A percentile compares a stretch with the other conserved stretches of the same genome.
These are phyloP conservation scores for Phoma sp. DNA, from an alignment of 2,329 filamentous ascomycete species.

Conservation along the genomic window DNA sequence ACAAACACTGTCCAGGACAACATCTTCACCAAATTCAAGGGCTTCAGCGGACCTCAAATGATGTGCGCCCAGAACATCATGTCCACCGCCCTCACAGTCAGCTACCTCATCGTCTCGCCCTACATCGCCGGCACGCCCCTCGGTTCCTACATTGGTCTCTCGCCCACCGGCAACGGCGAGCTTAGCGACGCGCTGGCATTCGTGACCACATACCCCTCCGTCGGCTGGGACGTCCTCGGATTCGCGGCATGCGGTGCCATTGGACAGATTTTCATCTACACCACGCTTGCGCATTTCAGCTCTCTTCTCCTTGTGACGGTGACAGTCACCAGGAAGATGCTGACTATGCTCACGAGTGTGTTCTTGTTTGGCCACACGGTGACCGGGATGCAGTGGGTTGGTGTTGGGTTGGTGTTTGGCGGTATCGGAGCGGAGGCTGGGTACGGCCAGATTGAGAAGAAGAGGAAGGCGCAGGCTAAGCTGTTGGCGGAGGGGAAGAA, in stretches of 20 bases:
- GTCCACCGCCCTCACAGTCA: conserved; percentile 76
- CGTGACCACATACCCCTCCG: conserved; percentile 77
- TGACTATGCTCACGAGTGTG: conserved; percentile 97
- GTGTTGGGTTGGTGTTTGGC: conserved; percentile 91
- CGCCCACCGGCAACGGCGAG: conserved; percentile 67
- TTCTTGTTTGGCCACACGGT: conserved; percentile 92
- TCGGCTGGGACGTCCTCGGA: conserved; percentile 86
- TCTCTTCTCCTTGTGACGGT: conserved; percentile 93
- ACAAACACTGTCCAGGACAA: conserved; percentile 98
- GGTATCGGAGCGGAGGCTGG: conserved; percentile 90
- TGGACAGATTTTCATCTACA: conserved; percentile 95
- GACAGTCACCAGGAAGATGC: conserved; percentile 97
- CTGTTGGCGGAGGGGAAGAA: conserved; percentile 30
- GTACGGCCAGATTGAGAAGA: conserved; percentile 83
- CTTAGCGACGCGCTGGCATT: conserved; percentile 81
- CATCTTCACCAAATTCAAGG: conserved; percentile 79
- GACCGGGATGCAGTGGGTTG: conserved; percentile 89
- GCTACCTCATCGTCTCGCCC: conserved; percentile 80
- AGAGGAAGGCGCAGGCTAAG: conserved; percentile 75
- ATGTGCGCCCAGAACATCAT: conserved; percentile 98
- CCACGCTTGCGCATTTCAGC: conserved; percentile 91
- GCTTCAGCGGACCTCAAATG: conserved; percentile 94
- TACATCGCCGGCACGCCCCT: conserved; percentile 71
- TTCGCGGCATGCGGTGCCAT: conserved; percentile 91
- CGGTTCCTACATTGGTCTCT: conserved; percentile 53